phyloP scores from a whole-genome alignment of 768 basidiomycete species.

The Mycena haematopus region DNA sequence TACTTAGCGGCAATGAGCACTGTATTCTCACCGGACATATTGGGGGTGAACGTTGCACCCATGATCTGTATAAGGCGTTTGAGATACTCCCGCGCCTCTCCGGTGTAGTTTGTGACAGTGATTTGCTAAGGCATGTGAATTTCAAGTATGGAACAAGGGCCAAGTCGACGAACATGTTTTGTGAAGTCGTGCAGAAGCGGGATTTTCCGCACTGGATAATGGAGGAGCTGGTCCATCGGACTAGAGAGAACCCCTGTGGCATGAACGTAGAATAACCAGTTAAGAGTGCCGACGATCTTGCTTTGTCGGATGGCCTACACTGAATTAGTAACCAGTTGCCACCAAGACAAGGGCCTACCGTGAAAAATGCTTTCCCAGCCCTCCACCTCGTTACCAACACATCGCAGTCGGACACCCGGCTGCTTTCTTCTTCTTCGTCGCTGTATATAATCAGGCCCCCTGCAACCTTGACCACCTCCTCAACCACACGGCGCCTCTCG shows the following conservation, averaged over 20 bases:
- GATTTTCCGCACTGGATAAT: slow-evolving; percentile 79
- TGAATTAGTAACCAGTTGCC: background rate
- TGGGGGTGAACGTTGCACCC: slow-evolving; percentile 84
- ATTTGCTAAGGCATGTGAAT: slow-evolving; percentile 57
- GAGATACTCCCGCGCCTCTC: slow-evolving; percentile 85
- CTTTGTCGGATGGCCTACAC: slow-evolving; percentile 61
- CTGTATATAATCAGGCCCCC: slow-evolving; percentile 54
- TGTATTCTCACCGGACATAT: slow-evolving; percentile 79
- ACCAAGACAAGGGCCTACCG: slow-evolving; percentile 50
- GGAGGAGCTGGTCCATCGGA: slow-evolving; percentile 79
- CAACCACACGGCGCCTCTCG: slow-evolving; percentile 59
- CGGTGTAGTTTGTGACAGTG: slow-evolving; percentile 89
- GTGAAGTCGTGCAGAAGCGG: slow-evolving; percentile 63
- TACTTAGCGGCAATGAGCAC: slow-evolving; percentile 86
- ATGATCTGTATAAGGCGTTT: slow-evolving; percentile 79
- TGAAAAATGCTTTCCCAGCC: slow-evolving; percentile 71
- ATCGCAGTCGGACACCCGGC: slow-evolving; percentile 59
- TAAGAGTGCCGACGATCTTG: slow-evolving; percentile 77
- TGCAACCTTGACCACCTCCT: slow-evolving; percentile 61
- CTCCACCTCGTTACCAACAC: slow-evolving; percentile 76
- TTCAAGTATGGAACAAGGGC: background rate
- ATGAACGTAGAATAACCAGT: slow-evolving; percentile 86
- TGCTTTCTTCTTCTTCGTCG: slow-evolving; percentile 45
- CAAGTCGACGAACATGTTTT: slow-evolving; percentile 54
- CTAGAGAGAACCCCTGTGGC: slow-evolving; percentile 62